phyloP scores from a whole-genome alignment of 768 basidiomycete species.

The Cytidiella melzeri region DNA sequence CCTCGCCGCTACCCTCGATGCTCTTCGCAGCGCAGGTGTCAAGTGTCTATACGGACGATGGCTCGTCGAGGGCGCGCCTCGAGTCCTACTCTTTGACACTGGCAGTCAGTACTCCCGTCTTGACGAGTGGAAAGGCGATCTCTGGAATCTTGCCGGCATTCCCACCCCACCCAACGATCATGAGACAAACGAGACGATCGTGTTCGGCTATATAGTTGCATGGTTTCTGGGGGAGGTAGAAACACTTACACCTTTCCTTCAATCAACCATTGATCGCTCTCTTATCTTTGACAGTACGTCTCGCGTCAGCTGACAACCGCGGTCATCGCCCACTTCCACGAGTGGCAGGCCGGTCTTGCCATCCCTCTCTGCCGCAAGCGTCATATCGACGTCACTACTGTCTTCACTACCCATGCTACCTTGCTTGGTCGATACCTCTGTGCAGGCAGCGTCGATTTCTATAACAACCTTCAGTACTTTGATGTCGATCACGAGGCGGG shows the following conservation, averaged over 20 bases:
- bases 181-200: conserved; percentile 97
- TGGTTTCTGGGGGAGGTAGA: conserved; percentile 98
- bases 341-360: conserved; percentile 98
- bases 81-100: conserved; percentile 94
- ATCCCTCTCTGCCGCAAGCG: conserved; percentile 93
- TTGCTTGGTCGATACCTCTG: conserved; percentile 98
- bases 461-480: conserved; percentile 99
- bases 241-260: not conserved
- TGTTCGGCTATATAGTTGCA: conserved; percentile 96
- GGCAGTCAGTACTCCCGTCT: conserved; percentile 79
- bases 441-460: conserved; percentile 97
- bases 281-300: conserved; percentile 52
- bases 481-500: conserved; percentile 99
- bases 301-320: conserved; percentile 75
- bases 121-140: conserved; percentile 98
- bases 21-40: conserved; percentile 85
- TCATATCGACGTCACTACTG: conserved; percentile 96
- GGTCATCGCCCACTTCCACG: conserved; percentile 97
- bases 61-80: conserved; percentile 96
- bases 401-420: conserved; percentile 98
- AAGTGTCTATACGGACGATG: conserved; percentile 95
- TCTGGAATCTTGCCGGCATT: conserved; percentile 98
- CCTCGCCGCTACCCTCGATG: conserved; percentile 66
- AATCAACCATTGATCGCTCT: too few relatives aligned
- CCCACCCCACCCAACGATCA: conserved; percentile 94